Evolutionary conservation across 768 basidiomycete species (phyloP).

Genomic region (Neoboletus brunneissimus): DNA sequence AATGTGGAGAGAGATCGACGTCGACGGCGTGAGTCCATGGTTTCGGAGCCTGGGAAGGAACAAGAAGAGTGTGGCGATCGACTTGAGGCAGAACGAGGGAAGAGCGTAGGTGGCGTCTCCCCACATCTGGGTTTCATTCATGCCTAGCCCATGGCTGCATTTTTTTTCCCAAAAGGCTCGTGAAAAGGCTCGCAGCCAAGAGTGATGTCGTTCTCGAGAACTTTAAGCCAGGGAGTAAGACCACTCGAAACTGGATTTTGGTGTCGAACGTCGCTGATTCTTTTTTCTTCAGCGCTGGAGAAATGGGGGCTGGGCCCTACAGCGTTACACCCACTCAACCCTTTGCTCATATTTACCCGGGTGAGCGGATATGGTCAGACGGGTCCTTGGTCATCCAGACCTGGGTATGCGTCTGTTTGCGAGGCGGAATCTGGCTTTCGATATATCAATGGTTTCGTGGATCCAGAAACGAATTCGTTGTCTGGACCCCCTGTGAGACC

Average conservation of each 20-base stretch:
- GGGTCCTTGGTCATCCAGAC: slow-evolving; percentile 67
- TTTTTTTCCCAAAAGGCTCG: slow-evolving; percentile 42
- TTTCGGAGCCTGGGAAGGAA: slow-evolving; percentile 69
- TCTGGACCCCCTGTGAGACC: slow-evolving; percentile 65
- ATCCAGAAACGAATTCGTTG: slow-evolving; percentile 49
- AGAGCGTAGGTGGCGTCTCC: slow-evolving; percentile 36
- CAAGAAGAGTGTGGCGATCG: slow-evolving; percentile 72
- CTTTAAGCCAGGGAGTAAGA: slow-evolving; percentile 71
- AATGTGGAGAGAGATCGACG: slow-evolving; percentile 68
- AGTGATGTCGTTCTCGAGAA: slow-evolving; percentile 71
- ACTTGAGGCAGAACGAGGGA: slow-evolving; percentile 58
- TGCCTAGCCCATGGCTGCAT: background rate
- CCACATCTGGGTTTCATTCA: background rate
- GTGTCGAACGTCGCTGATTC: background rate
- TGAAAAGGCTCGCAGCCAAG: slow-evolving; percentile 56
- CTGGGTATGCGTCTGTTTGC: slow-evolving; percentile 72
- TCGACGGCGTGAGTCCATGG: slow-evolving; percentile 72
- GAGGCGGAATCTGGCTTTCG: slow-evolving; percentile 75
- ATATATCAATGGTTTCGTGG: slow-evolving; percentile 66
- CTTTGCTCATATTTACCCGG: slow-evolving; percentile 87
- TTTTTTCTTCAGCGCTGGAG: slow-evolving; percentile 51
- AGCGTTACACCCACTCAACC: slow-evolving; percentile 67
- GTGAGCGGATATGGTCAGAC: slow-evolving; percentile 76
- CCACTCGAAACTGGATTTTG: background rate
- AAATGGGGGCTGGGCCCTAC: slow-evolving; percentile 65